A percentile compares a stretch with the other conserved stretches of the same genome.
phyloP scores from a whole-genome alignment of 306 rosid species.

The Adenanthera pavonina region DNA sequence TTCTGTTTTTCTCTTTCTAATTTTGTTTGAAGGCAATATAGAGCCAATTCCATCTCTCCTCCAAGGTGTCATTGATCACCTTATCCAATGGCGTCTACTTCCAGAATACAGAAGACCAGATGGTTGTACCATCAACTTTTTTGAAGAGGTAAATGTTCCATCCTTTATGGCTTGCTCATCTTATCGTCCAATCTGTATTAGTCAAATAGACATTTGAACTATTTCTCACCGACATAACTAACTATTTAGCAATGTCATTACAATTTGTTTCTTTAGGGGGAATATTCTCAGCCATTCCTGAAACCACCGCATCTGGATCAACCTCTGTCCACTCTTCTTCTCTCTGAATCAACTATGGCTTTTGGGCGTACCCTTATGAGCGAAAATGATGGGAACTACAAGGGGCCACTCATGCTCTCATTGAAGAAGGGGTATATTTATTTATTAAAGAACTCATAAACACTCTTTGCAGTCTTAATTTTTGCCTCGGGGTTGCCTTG shows the following conservation, averaged over 20 bases:
- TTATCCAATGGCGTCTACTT: conserved; percentile 90
- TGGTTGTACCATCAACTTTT: conserved; percentile 90
- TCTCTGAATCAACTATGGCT: conserved; percentile 93
- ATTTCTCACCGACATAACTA: conserved; percentile 35
- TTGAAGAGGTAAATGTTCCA: conserved; percentile 82
- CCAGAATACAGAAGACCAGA: conserved; percentile 97
- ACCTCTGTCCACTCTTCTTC: conserved; percentile 87
- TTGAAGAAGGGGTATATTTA: conserved; percentile 82
- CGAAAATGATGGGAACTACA: conserved; percentile 93
- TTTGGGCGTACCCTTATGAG: conserved; percentile 83
- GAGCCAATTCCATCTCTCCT: conserved; percentile 93
- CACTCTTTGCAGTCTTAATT: conserved; percentile 41
- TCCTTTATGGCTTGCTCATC: conserved; percentile 38
- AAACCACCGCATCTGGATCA: conserved; percentile 99
- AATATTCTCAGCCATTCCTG: conserved; percentile 93
- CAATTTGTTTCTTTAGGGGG: conserved; percentile 61
- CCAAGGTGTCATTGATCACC: conserved; percentile 81
- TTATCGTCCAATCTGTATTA: conserved; percentile 42
- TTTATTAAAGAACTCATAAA: conserved; percentile 36
- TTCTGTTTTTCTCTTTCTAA: conserved; percentile 9
- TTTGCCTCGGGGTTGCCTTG: not conserved
- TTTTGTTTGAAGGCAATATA: conserved; percentile 62
- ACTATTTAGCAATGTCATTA: not conserved
- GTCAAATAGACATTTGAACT: conserved; percentile 30
- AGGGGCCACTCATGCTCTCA: conserved; percentile 88